These are phyloP conservation scores for Backusella tarrabulga DNA, from an alignment of 192 early-diverging fungal species.

Conservation along the genomic window DNA sequence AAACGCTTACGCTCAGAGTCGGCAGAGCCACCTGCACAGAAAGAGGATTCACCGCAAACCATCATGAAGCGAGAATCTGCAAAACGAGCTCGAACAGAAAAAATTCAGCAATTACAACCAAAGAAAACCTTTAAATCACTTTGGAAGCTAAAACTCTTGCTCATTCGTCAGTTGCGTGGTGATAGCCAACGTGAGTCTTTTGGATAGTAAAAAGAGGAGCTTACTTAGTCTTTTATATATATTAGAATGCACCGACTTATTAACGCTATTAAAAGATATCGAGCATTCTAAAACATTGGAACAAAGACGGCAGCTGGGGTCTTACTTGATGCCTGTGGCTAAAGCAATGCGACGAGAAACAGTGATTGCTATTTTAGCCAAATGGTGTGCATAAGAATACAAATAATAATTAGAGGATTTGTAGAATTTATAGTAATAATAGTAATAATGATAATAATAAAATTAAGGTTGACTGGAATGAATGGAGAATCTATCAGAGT, in stretches of 20 bases:
- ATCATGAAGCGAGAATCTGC: background rate
- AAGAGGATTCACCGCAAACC: background rate
- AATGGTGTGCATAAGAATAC: background rate
- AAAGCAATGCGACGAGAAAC: background rate
- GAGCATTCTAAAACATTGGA: background rate
- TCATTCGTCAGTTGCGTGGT: background rate
- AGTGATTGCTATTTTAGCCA: conserved; percentile 7
- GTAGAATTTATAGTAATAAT: background rate
- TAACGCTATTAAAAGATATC: background rate
- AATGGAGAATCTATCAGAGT: conserved; percentile 28
- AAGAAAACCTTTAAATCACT: background rate
- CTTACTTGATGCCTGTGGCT: conserved; percentile 10
- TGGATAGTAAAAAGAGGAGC: background rate
- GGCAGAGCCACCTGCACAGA: background rate
- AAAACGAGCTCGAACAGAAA: background rate
- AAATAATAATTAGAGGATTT: background rate
- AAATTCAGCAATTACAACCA: background rate
- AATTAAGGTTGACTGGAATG: conserved; percentile 6
- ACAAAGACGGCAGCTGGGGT: conserved; percentile 5
- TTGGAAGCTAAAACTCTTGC: background rate
- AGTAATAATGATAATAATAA: background rate
- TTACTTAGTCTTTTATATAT: background rate
- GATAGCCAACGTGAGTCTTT: background rate
- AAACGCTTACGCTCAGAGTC: background rate
- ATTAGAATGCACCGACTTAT: background rate